Conservation (phyloP, 495 filamentous ascomycete species). For the Hypoxylon fuscum region DNA sequence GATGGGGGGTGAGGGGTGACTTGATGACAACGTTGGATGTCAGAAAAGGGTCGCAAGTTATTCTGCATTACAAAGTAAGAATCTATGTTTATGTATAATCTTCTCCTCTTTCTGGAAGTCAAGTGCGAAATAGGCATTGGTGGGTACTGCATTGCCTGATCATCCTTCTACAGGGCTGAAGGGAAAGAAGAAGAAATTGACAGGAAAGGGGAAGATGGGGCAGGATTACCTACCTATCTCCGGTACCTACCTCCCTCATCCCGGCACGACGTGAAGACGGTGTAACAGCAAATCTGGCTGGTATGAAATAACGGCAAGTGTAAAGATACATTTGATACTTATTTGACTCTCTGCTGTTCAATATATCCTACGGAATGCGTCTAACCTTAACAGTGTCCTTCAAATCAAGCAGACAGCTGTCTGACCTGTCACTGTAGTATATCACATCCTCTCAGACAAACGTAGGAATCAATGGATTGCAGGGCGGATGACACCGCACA, state of each 20-base stretch:
- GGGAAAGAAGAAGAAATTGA: neutral
- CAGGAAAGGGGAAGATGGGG: neutral
- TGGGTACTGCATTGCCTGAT: neutral
- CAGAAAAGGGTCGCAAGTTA: neutral
- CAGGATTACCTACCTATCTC: neutral
- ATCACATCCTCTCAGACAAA: neutral
- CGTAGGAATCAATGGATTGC: neutral
- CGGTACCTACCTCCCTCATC: neutral
- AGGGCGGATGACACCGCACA: neutral
- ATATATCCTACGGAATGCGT: neutral
- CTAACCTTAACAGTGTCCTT: neutral
- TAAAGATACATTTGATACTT: neutral
- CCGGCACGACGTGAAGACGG: neutral
- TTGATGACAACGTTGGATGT: neutral
- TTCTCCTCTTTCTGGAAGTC: constrained; percentile 2
- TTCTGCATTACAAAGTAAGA: no score
- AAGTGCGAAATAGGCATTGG: neutral
- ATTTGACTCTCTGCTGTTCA: neutral
- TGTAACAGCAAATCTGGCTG: neutral
- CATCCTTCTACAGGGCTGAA: constrained; percentile 14
- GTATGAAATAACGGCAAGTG: neutral
- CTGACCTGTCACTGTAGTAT: no score
- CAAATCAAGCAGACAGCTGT: neutral
- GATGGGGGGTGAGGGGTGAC: neutral
- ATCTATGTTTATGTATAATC: no score